Conservation (phyloP, 225 moss, liverwort and hornwort species). For the Pleurozium schreberi region DNA sequence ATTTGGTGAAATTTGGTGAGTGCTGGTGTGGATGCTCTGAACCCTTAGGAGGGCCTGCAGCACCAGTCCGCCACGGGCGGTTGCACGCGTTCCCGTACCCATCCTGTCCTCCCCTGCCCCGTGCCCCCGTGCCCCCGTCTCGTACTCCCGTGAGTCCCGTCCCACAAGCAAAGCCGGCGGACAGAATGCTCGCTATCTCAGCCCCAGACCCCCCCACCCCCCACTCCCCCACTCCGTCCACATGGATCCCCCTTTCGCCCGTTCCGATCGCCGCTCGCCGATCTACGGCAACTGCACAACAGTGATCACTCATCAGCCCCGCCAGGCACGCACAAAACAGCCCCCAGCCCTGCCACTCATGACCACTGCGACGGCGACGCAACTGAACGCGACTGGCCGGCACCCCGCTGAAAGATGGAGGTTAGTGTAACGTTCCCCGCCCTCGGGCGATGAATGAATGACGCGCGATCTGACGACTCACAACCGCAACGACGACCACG, state of each 20-base stretch:
- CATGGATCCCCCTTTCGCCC: too few relatives aligned
- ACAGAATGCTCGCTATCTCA: not conserved
- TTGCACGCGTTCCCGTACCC: not conserved
- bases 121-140: too few relatives aligned
- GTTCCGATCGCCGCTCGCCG: not conserved
- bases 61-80: not conserved
- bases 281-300: not conserved
- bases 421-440: not conserved
- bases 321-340: not conserved
- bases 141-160: too few relatives aligned
- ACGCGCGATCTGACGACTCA: not conserved
- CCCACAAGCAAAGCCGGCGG: not conserved
- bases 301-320: not conserved
- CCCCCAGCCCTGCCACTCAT: not conserved
- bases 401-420: not conserved
- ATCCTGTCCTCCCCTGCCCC: not conserved
- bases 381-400: not conserved
- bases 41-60: not conserved
- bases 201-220: not conserved
- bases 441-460: not conserved
- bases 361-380: not conserved
- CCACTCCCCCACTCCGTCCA: not conserved
- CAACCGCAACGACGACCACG: not conserved
- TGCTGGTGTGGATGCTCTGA: not conserved
- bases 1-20: too few relatives aligned